Evolutionary conservation across 129 eudicot species (phyloP), one percentile per base, ranked within the genome.

Genomic region (Gnaphalium uliginosum): DNA sequence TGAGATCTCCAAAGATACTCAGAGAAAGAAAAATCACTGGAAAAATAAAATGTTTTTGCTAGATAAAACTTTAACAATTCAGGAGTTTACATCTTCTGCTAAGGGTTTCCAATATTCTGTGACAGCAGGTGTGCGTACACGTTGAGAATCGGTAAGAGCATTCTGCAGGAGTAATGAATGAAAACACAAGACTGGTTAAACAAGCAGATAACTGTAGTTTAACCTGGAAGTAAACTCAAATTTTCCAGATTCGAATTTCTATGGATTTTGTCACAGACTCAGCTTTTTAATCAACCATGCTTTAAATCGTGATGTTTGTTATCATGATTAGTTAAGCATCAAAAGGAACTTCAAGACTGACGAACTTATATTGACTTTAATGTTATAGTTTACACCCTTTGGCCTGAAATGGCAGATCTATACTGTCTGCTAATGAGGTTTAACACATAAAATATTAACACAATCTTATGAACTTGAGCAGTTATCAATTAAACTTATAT

Each of bases 131-230:
- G 92, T 88, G 39, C 86, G 81, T 46, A 93, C 96, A 81, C 96
- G 98, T 65, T 90, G 89, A 78, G 98, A 74, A 81, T 93, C 98
- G 60, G 96, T 93, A 41, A 93, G 81, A 71, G 98, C 96, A 85
- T 90, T 85, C 98, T 93, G 93, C 35, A 86, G 67, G 76, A 54
- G 71, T 33, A 76, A 70, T 57, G 43, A 66, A 76, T 17, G 3
- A 66, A 46, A 26, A 37, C 68, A 67, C 41, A 26, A 41, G 27
- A 62, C 66, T 10, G 46, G 22, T 21, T 25, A 74, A 61, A 56
- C 21, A 46, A 46, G 3, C 53, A 13, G 14, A 41, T 41, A 41
- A 41, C 13, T 39, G 48, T 10, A 39, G 1, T 10, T 41, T 41
- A 15, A 41, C 48, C 50, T 46, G 18, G 53, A 14, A 46, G n/a